These are phyloP conservation scores for Amylocystis lapponica DNA, from an alignment of 768 basidiomycete species.

Conservation along the genomic window DNA sequence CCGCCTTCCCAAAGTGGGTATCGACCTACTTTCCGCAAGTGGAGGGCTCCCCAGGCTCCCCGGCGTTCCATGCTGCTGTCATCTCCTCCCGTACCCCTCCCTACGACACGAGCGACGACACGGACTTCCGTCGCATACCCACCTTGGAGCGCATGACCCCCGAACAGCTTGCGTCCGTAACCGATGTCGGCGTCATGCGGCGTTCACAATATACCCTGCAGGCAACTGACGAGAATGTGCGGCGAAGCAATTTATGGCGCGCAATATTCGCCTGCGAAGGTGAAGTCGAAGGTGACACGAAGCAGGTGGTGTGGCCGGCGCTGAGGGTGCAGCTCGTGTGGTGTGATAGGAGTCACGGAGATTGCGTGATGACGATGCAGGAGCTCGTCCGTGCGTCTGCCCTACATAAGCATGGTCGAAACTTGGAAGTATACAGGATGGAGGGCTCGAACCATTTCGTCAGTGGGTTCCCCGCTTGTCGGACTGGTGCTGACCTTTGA, in stretches of 20 bases:
- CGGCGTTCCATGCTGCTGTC: not conserved
- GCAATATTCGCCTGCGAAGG: not conserved
- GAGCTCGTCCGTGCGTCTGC: not conserved
- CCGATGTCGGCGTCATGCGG: not conserved
- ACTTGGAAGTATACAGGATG: not conserved
- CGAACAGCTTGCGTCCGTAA: not conserved
- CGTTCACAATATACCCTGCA: slow-evolving; percentile 1
- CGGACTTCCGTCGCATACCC: not conserved
- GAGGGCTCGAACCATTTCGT: slow-evolving; percentile 1
- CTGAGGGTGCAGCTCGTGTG: slow-evolving; percentile 1
- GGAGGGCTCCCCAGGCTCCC: not conserved
- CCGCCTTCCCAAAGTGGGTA: not conserved
- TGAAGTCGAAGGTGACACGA: not conserved
- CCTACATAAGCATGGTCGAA: not conserved
- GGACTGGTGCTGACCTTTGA: no score
- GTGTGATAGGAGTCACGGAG: slow-evolving; percentile 1
- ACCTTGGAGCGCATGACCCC: not conserved
- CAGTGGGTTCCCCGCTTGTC: not conserved
- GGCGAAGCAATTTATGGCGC: not conserved
- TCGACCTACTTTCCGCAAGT: slow-evolving; percentile 1
- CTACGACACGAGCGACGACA: not conserved
- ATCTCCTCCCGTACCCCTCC: not conserved
- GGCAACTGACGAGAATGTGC: not conserved
- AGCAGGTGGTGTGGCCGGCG: not conserved
- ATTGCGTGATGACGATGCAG: not conserved